Base-by-base conservation (phyloP, 202 grass and related monocot species). In the Elaeis oleifera region DNA sequence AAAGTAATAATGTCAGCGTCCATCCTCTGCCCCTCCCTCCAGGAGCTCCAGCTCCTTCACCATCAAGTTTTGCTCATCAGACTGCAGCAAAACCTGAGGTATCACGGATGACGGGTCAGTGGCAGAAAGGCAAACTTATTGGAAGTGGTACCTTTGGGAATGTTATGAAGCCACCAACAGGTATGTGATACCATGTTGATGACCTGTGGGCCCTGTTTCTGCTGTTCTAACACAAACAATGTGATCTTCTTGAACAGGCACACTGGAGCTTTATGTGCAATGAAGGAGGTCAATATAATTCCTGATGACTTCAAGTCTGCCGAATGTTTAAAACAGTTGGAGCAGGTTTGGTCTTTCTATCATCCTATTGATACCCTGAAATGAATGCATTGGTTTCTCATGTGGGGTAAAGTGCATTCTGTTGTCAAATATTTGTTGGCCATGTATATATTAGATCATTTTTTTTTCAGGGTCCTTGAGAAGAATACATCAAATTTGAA, bases 281-380 rank as follows among this genome's bases (percentile, higher is more conserved):
- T 99, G 88, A 99, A 99, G 69, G 94, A 99, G 76, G 94, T 99
- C 51, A 78, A 84, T 69, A 81, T 99, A 80, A 91, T 94, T 79
- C 77, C 85, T 19, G 94, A 84, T 31, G 88, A 99, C 61, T 69
- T 85, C 70, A 99, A 89, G 86, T 99, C 94, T 70, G 69, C 53
- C 16, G 94, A 99, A 73, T 89, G 88, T 63, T 67, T 90, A 39
- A 99, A 87, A 62, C 94, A 99, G 54, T 84, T 94, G 65, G 82
- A 87, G 50, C 94, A 94, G 88, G 92, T 97, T 81, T 65, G 62
- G 6, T 70, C 23, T 50, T 69, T 32, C 26, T 54, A 26, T 64
- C 60, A 59, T 26, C 27, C 18, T 21, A 58, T 58, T 64, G 25
- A 52, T 23, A 50, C 27, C 64, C 23, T 69, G 18, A 63, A 70